Conservation (phyloP, 2,329 filamentous ascomycete genomes). For the Phialophora macrospora region DNA sequence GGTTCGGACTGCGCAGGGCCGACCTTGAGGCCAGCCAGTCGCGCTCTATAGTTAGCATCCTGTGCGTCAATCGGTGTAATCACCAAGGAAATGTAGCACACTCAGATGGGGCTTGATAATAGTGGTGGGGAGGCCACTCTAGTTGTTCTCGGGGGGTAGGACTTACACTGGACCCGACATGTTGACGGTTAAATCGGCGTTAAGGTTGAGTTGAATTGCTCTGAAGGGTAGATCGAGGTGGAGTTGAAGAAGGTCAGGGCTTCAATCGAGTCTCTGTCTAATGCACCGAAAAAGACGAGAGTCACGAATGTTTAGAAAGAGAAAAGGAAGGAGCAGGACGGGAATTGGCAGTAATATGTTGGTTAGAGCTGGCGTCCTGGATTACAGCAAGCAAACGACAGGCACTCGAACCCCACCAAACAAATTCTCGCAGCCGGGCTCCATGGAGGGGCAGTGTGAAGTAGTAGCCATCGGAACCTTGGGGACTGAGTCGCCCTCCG, state of each 20-base stretch:
- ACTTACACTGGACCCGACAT: slow-evolving; percentile 42
- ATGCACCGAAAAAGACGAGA: slow-evolving; percentile 42
- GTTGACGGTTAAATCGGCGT: slow-evolving; percentile 27
- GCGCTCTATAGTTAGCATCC: slow-evolving; percentile 65
- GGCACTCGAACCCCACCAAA: slow-evolving; percentile 26
- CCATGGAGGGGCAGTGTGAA: slow-evolving; percentile 31
- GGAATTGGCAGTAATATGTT: slow-evolving; percentile 36
- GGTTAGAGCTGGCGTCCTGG: slow-evolving; percentile 15
- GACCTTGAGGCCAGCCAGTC: slow-evolving; percentile 74
- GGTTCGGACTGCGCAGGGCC: slow-evolving; percentile 60
- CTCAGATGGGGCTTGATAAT: background rate
- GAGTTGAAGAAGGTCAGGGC: slow-evolving; percentile 8
- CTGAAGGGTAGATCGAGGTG: slow-evolving; percentile 4
- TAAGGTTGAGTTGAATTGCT: slow-evolving; percentile 8
- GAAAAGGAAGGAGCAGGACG: slow-evolving; percentile 32
- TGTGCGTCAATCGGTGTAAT: slow-evolving; percentile 42
- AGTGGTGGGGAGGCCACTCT: background rate
- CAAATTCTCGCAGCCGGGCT: slow-evolving; percentile 35
- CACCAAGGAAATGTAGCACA: slow-evolving; percentile 5
- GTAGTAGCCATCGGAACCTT: slow-evolving; percentile 7
- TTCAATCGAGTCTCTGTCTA: slow-evolving; percentile 37
- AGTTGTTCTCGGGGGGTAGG: background rate
- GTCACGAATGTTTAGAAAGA: slow-evolving; percentile 33
- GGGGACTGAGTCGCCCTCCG: slow-evolving; percentile 28
- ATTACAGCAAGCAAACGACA: background rate